Percentiles rank a stretch among this genome's conserved stretches.
Conservation (phyloP, 768 basidiomycete genomes). For the Hygrophoropsis aurantiaca region DNA sequence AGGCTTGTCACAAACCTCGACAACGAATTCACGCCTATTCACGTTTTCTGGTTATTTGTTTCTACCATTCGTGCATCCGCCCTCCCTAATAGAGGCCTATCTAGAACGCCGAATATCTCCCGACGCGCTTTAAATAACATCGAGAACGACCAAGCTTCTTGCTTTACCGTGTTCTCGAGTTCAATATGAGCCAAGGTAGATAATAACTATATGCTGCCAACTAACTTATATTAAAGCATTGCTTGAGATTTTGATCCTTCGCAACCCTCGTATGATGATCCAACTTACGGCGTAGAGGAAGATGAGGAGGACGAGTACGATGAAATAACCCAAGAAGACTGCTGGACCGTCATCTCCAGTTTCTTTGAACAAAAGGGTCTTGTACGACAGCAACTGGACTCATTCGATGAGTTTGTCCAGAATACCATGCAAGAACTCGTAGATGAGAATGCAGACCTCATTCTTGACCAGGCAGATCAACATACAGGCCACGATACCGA, state of each 20-base stretch:
- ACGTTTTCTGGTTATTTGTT: slow-evolving; percentile 5
- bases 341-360: slow-evolving; percentile 93
- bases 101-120: no score
- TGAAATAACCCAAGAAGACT: slow-evolving; percentile 89
- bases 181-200: slow-evolving; percentile 32
- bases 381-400: slow-evolving; percentile 95
- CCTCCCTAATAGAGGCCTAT: not conserved
- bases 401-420: slow-evolving; percentile 98
- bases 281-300: slow-evolving; percentile 54
- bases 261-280: slow-evolving; percentile 60
- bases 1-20: slow-evolving; percentile 17
- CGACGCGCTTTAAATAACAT: no score
- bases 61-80: slow-evolving; percentile 9
- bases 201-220: slow-evolving; percentile 14
- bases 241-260: slow-evolving; percentile 46
- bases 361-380: slow-evolving; percentile 98
- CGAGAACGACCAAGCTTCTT: slow-evolving; percentile 1
- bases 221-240: slow-evolving; percentile 33
- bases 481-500: slow-evolving; percentile 85
- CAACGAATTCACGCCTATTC: slow-evolving; percentile 17
- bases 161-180: not conserved
- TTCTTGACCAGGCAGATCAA: slow-evolving; percentile 94
- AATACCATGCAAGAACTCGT: slow-evolving; percentile 99
- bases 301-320: slow-evolving; percentile 59
- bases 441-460: slow-evolving; percentile 93